These are phyloP conservation scores for Apiotrichum veenhuisii DNA, from an alignment of 1,284 basidiomycete genomes.

Conservation along the genomic window DNA sequence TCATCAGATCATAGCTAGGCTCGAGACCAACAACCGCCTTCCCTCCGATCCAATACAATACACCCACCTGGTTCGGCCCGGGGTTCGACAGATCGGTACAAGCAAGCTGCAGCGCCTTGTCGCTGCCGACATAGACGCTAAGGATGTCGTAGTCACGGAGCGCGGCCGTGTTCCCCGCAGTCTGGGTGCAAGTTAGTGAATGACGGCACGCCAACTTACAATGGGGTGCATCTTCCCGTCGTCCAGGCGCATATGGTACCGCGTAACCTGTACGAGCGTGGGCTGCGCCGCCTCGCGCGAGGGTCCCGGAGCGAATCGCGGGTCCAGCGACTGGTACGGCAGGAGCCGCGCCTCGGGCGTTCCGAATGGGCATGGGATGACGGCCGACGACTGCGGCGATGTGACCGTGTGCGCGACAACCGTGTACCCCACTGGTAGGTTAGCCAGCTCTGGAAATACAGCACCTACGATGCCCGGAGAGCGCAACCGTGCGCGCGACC, in stretches of 20 bases:
- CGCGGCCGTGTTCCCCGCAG: constrained; percentile 31
- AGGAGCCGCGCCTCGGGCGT: constrained; percentile 13
- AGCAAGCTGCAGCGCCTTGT: constrained; percentile 46
- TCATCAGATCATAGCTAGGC: too few species aligned
- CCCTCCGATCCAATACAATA: too few species aligned
- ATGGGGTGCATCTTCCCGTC: constrained; percentile 44
- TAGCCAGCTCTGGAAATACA: background rate
- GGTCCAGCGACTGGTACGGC: constrained; percentile 44
- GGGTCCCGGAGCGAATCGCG: constrained; percentile 21
- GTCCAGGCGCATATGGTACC: constrained; percentile 45
- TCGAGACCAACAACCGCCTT: too few species aligned
- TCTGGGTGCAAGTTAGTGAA: constrained; percentile 22
- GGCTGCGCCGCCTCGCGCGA: constrained; percentile 13
- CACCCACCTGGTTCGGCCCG: constrained; percentile 48
- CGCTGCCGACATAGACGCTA: constrained; percentile 40
- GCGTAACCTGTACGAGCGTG: constrained; percentile 41
- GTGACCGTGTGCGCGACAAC: constrained; percentile 41
- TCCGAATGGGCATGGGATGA: constrained; percentile 36
- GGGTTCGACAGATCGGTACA: constrained; percentile 46
- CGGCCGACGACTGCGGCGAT: constrained; percentile 28
- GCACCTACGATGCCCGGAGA: constrained; percentile 42
- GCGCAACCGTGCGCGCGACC: constrained; percentile 31
- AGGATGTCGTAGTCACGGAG: constrained; percentile 44
- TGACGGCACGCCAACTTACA: constrained; percentile 24
- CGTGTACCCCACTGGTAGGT: constrained; percentile 41